These are phyloP conservation scores for Tetracladium setigerum DNA, from an alignment of 495 filamentous ascomycete species.

Conservation along the genomic window DNA sequence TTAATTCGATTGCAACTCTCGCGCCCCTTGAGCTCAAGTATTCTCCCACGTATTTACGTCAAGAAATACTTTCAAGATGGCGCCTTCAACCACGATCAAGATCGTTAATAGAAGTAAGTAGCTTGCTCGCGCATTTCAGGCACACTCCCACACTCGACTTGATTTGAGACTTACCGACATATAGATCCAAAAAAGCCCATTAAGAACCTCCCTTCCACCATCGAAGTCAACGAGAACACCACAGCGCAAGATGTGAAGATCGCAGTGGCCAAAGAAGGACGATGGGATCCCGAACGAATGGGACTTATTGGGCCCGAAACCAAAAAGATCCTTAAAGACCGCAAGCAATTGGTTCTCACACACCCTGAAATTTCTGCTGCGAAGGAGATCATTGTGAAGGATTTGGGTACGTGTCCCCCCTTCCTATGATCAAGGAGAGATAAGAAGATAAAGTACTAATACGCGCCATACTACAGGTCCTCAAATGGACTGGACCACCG, in stretches of 20 bases:
- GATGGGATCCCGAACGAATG: conserved; percentile 52
- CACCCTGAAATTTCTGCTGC: conserved; percentile 57
- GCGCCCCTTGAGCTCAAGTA: too few relatives aligned
- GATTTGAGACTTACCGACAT: not conserved
- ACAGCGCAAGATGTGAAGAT: conserved; percentile 53
- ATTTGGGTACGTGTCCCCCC: conserved; percentile 63
- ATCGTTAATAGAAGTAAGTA: conserved; percentile 10
- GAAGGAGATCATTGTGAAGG: conserved; percentile 80
- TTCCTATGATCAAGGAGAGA: not conserved
- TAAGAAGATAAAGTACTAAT: conserved; percentile 10
- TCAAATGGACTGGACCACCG: conserved; percentile 88
- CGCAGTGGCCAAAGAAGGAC: conserved; percentile 34
- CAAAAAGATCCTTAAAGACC: conserved; percentile 51
- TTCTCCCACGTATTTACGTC: too few relatives aligned
- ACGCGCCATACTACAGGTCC: conserved; percentile 47
- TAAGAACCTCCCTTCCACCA: conserved; percentile 59
- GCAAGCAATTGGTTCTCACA: conserved; percentile 45
- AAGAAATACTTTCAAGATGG: conserved; percentile 2
- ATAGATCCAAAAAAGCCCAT: conserved; percentile 49
- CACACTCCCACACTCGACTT: not conserved
- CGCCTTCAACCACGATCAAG: conserved; percentile 4
- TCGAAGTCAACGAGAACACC: conserved; percentile 52
- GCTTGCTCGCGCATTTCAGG: not conserved
- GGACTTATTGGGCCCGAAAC: conserved; percentile 66
- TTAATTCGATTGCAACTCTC: too few relatives aligned